Base-by-base conservation (phyloP, 352 stramenopile species). In the Phytophthora colocasiae region DNA sequence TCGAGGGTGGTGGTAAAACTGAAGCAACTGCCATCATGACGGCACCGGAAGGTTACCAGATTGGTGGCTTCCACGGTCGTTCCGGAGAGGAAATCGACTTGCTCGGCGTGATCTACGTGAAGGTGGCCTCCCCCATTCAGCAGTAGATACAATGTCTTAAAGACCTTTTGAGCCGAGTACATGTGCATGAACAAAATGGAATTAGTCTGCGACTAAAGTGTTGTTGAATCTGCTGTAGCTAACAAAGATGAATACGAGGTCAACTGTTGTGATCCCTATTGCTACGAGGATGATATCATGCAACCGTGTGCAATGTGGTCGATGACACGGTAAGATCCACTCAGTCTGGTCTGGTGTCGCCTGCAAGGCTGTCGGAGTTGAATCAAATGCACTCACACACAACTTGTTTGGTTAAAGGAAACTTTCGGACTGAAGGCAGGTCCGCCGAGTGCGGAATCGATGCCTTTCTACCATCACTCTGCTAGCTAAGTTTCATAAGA, bases 1-100 rank as follows among this genome's bases (percentile, higher is more conserved):
- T 81, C 0, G 53, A 63, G 2, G 49, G 29, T 26, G 75, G 69
- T 11, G 49, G 46, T 4, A 73, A 65, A 50, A 79, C 65, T 1
- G 73, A 63, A 47, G 53, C 56, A 26, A 74, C 63, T 19, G 58
- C 59, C 11, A 67, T 53, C n/a, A 66, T 79, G 59, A 69, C 66
- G 8, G 75, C 75, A 8, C 75, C 75, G 5, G 49, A 49, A 0
- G 75, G 75, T 0, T 83, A 60, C 29, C 75, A 83, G 38, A 63
- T 81, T 56, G 68, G 72, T 40, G 72, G 54, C 12, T 83, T 83
- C 69, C 72, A 81, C 48, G 75, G 75, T n/a, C 75, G 75, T 26
- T 47, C 58, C 0, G 69, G 66, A 3, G 48, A 81, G 11, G 73
- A 67, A 11, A 32, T 83, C 12, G 69, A 81, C 34, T 61, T 48